Conservation (phyloP, 2,329 filamentous ascomycete genomes). For the Dactylonectria estremocensis region DNA sequence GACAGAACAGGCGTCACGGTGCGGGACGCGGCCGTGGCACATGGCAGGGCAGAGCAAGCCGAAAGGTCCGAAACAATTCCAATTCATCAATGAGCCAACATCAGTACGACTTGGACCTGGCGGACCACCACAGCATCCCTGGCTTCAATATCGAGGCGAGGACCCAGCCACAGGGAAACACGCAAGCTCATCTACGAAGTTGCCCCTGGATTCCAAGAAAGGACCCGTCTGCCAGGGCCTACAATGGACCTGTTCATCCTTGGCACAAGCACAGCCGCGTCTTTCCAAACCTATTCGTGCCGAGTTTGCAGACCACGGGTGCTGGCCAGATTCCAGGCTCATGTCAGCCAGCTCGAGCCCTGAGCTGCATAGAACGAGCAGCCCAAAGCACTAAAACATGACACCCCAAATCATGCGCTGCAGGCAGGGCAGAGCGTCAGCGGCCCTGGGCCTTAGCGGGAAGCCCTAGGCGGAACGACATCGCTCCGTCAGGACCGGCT, state of each 20-base stretch:
- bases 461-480: conserved; percentile 15
- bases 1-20: not conserved
- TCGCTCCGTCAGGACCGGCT: conserved; percentile 3
- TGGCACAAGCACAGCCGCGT: conserved; percentile 15
- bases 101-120: conserved; percentile 17
- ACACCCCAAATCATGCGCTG: conserved; percentile 9
- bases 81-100: conserved; percentile 11
- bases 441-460: not conserved
- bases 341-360: conserved; percentile 20
- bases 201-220: conserved; percentile 21
- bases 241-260: not conserved
- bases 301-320: conserved; percentile 8
- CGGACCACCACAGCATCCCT: conserved; percentile 20
- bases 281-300: conserved; percentile 14
- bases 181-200: conserved; percentile 34
- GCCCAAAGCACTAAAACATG: not conserved
- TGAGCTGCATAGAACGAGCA: not conserved
- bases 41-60: conserved; percentile 7
- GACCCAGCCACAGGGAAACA: conserved; percentile 34
- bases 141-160: conserved; percentile 34
- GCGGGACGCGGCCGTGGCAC: conserved; percentile 4
- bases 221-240: conserved; percentile 1
- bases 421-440: conserved; percentile 2
- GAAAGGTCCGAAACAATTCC: not conserved
- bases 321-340: conserved; percentile 16